These are phyloP conservation scores for Globisporangium paroecandrum DNA, from an alignment of 352 stramenopile species.

Conservation along the genomic window DNA sequence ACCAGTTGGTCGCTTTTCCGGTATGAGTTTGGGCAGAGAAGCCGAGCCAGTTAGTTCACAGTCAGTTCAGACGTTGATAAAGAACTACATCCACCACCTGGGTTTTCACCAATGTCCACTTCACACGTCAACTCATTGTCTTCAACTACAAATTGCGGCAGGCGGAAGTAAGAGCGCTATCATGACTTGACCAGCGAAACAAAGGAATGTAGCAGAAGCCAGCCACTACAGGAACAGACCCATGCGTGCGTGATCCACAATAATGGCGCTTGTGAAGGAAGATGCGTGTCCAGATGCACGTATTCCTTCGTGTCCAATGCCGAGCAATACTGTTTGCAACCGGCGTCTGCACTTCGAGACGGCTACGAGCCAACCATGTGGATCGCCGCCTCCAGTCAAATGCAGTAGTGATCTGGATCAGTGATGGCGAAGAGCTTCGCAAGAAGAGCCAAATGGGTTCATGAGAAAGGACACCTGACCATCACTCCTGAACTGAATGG, in stretches of 20 bases:
- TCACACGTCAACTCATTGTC: neutral
- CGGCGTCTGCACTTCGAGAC: too few species aligned
- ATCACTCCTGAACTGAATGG: slow-evolving; percentile 1
- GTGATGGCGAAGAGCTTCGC: neutral
- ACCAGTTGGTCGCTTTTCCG: neutral
- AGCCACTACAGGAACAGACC: too few species aligned
- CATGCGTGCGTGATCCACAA: neutral
- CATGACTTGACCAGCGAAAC: neutral
- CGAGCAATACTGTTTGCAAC: too few species aligned
- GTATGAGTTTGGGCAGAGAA: neutral
- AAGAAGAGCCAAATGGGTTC: neutral
- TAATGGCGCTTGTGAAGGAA: neutral
- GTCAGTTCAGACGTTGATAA: neutral
- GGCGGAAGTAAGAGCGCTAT: neutral
- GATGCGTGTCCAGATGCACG: neutral
- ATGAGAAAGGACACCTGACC: neutral
- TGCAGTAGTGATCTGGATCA: neutral
- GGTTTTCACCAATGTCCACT: neutral
- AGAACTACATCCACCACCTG: neutral
- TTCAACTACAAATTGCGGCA: neutral
- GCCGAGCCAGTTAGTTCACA: neutral
- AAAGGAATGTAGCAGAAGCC: too few species aligned
- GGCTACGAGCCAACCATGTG: neutral
- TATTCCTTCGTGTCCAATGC: neutral
- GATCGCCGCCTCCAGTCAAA: neutral